phyloP scores from a whole-genome alignment of 176 grass and related monocot species.

The Pontederia crassipes region DNA sequence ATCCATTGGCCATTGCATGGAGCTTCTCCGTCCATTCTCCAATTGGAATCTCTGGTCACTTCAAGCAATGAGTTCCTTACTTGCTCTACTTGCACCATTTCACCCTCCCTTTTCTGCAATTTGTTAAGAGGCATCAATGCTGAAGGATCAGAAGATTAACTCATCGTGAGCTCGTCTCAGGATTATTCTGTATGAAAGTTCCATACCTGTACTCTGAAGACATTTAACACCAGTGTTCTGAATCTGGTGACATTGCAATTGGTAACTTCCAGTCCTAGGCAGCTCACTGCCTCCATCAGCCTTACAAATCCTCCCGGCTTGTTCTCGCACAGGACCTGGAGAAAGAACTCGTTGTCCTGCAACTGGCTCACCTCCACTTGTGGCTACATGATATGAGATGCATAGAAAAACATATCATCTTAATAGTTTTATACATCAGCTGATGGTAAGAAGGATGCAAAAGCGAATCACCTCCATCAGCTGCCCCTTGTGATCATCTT shows the following conservation, averaged over 20 bases:
- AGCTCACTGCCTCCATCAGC: constrained; percentile 67
- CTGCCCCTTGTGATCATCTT: constrained; percentile 27
- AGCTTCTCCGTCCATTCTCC: constrained; percentile 30
- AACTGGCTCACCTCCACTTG: constrained; percentile 79
- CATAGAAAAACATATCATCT: neutral
- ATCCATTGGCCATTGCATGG: neutral
- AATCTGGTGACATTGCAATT: constrained; percentile 68
- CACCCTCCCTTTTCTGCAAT: constrained; percentile 52
- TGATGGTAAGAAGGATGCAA: neutral
- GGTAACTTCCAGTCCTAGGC: constrained; percentile 56
- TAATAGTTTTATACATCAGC: neutral
- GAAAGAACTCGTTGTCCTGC: constrained; percentile 76
- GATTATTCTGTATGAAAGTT: neutral
- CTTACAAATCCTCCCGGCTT: constrained; percentile 45
- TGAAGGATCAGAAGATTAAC: neutral
- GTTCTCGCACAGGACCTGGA: constrained; percentile 71
- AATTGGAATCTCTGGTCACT: constrained; percentile 47
- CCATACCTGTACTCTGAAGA: constrained; percentile 62
- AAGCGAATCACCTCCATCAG: constrained; percentile 33
- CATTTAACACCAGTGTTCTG: constrained; percentile 58
- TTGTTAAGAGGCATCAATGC: too few species aligned
- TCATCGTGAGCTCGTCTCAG: neutral
- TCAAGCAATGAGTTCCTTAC: constrained; percentile 75
- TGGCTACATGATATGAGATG: constrained; percentile 30
- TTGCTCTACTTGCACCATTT: constrained; percentile 58